Evolutionary conservation across 2,329 filamentous ascomycete genomes (phyloP), one percentile per base, ranked within the genome.

Genomic region (Sordariomycetes sp.): DNA sequence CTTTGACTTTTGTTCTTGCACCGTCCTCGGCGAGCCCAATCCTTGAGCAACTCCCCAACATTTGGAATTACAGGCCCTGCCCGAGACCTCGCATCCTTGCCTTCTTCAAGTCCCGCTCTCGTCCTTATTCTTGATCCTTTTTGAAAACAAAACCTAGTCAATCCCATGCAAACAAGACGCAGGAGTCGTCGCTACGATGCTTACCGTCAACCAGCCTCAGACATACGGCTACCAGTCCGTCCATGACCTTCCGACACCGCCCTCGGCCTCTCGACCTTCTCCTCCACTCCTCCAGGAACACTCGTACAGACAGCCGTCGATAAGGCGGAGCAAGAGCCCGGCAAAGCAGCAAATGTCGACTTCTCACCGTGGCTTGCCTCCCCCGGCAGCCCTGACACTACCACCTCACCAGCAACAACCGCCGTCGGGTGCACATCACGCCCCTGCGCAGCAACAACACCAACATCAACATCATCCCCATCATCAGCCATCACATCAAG

Each of bases 281-380:
- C 69, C 71, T 53, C 66, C 69, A 48, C 56, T 71, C 51, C 15
- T 63, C 56, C 70, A 73, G 46, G 47, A 74, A 46, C 46, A 53
- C 42, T 51, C 53, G 33, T 59, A 63, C 43, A 67, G 65, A 46
- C 42, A 56, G 39, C 41, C 58, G 39, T 46, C 54, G 43, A 46
- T 58, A 41, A 56, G 61, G 40, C 59, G 55, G 29, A 64, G 60
- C 48, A 57, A 63, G 49, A 70, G 66, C 51, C 61, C 68, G 39
- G 56, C 61, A 40, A 55, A 57, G 47, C 64, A 70, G 61, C 62
- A 61, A 56, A 85, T 85, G 80, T 79, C 79, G 51, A 73, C 70
- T 50, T 71, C 77, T 57, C 79, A 80, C 58, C 75, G 79, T 58
- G 75, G 75, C 48, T 62, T 85, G 63, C 81, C 81, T 54, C 73